Conservation (phyloP, 228 moss, liverwort and hornwort genomes). For the Sphagnum magellanicum region DNA sequence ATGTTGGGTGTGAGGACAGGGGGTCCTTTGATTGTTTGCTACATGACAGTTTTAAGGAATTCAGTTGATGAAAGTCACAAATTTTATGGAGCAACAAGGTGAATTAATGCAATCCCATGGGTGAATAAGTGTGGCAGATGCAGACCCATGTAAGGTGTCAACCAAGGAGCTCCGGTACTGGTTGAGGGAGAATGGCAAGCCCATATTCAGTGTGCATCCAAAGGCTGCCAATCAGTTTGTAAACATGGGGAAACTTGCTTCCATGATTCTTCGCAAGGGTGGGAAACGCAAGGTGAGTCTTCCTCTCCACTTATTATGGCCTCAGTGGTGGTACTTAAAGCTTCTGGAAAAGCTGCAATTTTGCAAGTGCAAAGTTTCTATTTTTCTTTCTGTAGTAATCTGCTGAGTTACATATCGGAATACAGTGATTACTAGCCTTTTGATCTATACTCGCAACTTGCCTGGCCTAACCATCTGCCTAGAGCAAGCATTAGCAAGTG, state of each 20-base stretch:
- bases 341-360: no score
- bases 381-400: no score
- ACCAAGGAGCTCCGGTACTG: constrained; percentile 7
- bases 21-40: not conserved
- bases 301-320: not conserved
- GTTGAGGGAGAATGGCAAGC: constrained; percentile 5
- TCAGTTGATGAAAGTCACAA: not conserved
- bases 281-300: constrained; percentile 6
- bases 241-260: constrained; percentile 5
- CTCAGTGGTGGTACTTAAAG: no score
- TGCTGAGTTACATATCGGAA: not conserved
- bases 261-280: constrained; percentile 10
- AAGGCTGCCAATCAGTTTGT: constrained; percentile 9
- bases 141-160: constrained; percentile 6
- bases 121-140: constrained; percentile 1
- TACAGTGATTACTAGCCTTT: no score
- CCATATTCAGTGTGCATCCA: constrained; percentile 6
- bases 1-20: no score
- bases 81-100: not conserved
- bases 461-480: no score
- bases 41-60: not conserved
- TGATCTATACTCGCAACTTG: no score
- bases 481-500: no score
- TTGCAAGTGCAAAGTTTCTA: no score
- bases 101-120: not conserved